phyloP scores from a whole-genome alignment of 140 eudicot genomes.

The Cichorium intybus region DNA sequence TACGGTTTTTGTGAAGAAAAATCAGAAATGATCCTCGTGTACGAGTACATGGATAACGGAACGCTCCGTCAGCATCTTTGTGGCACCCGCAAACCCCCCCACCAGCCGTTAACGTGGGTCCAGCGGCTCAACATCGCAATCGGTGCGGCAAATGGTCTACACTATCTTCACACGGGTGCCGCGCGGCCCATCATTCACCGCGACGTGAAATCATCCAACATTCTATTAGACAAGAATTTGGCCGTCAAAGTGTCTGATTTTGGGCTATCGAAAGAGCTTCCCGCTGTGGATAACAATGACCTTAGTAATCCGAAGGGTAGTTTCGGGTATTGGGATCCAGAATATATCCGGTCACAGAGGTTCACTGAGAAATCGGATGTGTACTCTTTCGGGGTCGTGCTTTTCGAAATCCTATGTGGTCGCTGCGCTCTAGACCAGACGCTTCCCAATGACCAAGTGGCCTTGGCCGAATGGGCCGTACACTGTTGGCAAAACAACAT shows the following conservation, averaged over 20 bases:
- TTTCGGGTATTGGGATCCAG: slow-evolving; percentile 48
- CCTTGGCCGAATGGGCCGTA: slow-evolving; percentile 41
- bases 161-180: slow-evolving; percentile 50
- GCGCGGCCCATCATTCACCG: slow-evolving; percentile 40
- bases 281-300: slow-evolving; percentile 33
- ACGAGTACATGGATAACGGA: slow-evolving; percentile 46
- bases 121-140: slow-evolving; percentile 42
- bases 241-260: slow-evolving; percentile 48
- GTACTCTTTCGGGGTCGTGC: slow-evolving; percentile 46
- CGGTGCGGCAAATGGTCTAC: slow-evolving; percentile 40
- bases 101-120: slow-evolving; percentile 39
- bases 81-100: slow-evolving; percentile 26
- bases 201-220: slow-evolving; percentile 47
- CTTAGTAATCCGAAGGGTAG: slow-evolving; percentile 44
- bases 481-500: slow-evolving; percentile 34
- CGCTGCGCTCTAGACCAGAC: slow-evolving; percentile 27
- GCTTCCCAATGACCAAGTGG: slow-evolving; percentile 37
- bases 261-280: slow-evolving; percentile 44
- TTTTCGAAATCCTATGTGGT: slow-evolving; percentile 35
- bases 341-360: slow-evolving; percentile 37
- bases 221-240: slow-evolving; percentile 39
- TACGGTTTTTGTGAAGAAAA: slow-evolving; percentile 42
- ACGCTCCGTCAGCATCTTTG: slow-evolving; percentile 44
- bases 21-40: slow-evolving; percentile 40
- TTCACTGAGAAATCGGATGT: slow-evolving; percentile 46